Percentiles rank a stretch among this genome's conserved stretches.
Conservation (phyloP, 768 basidiomycete species). For the Trametes cubensis region DNA sequence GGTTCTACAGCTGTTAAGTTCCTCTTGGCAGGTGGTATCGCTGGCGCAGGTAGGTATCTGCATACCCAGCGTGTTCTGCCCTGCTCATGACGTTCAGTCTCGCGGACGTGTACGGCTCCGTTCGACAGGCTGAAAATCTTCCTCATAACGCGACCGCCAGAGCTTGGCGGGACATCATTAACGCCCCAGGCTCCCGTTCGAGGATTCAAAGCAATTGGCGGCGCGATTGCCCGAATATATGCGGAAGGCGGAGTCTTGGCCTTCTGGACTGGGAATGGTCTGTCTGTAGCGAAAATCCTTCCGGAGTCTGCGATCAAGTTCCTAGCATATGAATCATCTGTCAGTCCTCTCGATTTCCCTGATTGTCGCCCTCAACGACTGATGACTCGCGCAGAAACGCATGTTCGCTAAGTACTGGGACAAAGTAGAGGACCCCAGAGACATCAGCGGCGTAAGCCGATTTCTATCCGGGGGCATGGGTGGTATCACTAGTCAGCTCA, state of each 20-base stretch:
- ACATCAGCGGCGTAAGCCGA: constrained; percentile 89
- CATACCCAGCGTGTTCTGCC: background rate
- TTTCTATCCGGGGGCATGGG: constrained; percentile 96
- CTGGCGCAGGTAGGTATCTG: constrained; percentile 79
- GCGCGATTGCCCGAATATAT: constrained; percentile 82
- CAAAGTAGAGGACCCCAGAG: constrained; percentile 81
- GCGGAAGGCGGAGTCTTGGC: constrained; percentile 84
- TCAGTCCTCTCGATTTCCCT: constrained; percentile 42
- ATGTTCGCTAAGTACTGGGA: constrained; percentile 92
- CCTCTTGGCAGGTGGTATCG: constrained; percentile 90
- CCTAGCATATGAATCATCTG: constrained; percentile 90
- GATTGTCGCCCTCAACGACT: background rate
- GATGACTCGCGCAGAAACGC: constrained; percentile 69
- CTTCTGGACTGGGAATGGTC: constrained; percentile 97
- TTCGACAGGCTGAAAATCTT: constrained; percentile 97
- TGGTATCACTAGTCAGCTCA: constrained; percentile 90
- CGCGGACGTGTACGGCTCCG: constrained; percentile 94
- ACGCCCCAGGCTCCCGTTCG: constrained; percentile 47
- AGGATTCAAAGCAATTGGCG: constrained; percentile 65
- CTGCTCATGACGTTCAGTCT: constrained; percentile 56
- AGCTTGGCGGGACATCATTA: constrained; percentile 59
- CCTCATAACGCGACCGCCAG: constrained; percentile 86
- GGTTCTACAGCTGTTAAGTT: constrained; percentile 82
- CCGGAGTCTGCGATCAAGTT: constrained; percentile 99
- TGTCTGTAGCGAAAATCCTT: constrained; percentile 94